Evolutionary conservation across 768 basidiomycete species (phyloP), one percentile per base, ranked within the genome.

Genomic region (Pleurotus citrinopileatus): DNA sequence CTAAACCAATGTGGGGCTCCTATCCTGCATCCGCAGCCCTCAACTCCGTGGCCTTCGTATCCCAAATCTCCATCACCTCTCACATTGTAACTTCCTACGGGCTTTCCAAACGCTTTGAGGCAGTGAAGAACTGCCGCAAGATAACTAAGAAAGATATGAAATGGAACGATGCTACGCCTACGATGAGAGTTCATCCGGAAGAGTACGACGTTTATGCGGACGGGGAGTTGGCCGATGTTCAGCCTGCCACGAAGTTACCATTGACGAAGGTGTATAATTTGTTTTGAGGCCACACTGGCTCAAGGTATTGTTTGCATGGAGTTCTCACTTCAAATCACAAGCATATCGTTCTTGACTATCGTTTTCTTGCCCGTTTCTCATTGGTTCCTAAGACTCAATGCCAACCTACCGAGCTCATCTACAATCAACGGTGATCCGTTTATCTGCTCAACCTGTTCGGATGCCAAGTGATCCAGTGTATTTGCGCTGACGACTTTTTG

Each of bases 1-100:
- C 85, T 7, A 83, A 87, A 40, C 93, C 92, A 1, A 98, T 98
- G 97, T 99, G 95, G 94, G 96, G 91, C 12, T 69, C 86, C 25
- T 74, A 89, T 56, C 75, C 93, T 0, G 72, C 76, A 1, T 85
- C 92, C 2, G 96, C 93, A 0, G 89, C 91, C 0, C 78, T 86
- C 48, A 91, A 89, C 70, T 96, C 94, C 0, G 74, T 94, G 51
- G 74, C 86, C 3, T 99, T 97, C 69, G 93, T 96, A 32, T 95
- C 92, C 3, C 72, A 84, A 56, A 70, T 80, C 13, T 90, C 91
- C 1, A 74, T 94, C 56, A 69, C 70, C 2, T 71, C 66, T 1
- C 86, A 85, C 2, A 77, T 71, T 5, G 77, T 92, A 60, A 75
- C 76, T 2, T 74, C 76, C 0, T 95, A 95, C 63, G 75, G 77